Evolutionary conservation across 495 filamentous ascomycete species (phyloP).

Genomic region (Aspergillus affinis): DNA sequence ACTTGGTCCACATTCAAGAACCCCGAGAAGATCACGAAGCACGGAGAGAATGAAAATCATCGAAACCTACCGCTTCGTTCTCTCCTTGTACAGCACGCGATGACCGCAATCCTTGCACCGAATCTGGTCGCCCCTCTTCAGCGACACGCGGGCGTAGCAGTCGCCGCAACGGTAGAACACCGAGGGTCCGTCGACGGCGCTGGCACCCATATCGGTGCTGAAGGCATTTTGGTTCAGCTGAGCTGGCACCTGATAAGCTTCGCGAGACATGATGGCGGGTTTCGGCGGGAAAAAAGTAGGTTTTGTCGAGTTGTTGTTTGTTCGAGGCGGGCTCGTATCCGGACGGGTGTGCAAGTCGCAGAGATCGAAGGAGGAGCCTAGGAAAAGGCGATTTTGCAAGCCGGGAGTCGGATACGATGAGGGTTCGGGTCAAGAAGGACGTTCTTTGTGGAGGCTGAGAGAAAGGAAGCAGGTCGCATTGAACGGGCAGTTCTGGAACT

Average conservation of each 20-base stretch:
- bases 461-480: not conserved
- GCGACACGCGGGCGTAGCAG: conserved; percentile 76
- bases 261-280: conserved; percentile 42
- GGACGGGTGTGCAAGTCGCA: not conserved
- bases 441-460: not conserved
- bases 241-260: conserved; percentile 51
- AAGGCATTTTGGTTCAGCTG: conserved; percentile 37
- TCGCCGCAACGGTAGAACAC: conserved; percentile 93
- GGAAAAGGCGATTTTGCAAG: not conserved
- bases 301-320: not conserved
- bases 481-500: conserved; percentile 10
- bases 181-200: conserved; percentile 38
- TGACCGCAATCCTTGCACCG: conserved; percentile 96
- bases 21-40: not conserved
- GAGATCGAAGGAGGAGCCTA: conserved; percentile 7
- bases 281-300: not conserved
- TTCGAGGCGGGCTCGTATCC: not conserved
- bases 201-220: conserved; percentile 31
- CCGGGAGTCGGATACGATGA: not conserved
- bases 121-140: conserved; percentile 84
- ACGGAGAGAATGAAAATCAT: not conserved
- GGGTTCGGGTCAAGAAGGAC: not conserved
- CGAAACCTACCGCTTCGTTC: conserved; percentile 82
- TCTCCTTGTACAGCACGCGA: conserved; percentile 94
- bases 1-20: not conserved